Evolutionary conservation across 495 filamentous ascomycete genomes (phyloP).

Genomic region (Glarea lozoyensis): DNA sequence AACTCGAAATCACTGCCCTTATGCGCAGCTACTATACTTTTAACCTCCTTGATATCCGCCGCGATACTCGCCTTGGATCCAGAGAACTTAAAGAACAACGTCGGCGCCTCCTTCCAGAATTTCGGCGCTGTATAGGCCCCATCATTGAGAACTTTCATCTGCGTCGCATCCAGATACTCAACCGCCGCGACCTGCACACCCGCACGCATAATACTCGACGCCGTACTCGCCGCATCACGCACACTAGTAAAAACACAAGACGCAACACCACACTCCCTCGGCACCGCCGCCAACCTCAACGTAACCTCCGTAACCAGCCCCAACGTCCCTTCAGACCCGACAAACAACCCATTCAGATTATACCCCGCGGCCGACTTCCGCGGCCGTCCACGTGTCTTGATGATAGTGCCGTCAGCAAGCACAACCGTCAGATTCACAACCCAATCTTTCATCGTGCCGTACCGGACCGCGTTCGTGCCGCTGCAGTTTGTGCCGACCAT

Average conservation of each 20-base stretch:
- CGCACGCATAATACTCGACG: conserved; percentile 55
- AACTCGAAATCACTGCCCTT: conserved; percentile 63
- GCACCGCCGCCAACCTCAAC: conserved; percentile 60
- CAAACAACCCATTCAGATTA: conserved; percentile 62
- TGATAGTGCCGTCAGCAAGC: conserved; percentile 63
- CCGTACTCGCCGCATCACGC: conserved; percentile 57
- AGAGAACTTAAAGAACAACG: conserved; percentile 65
- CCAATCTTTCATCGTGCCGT: conserved; percentile 81
- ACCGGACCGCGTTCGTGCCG: conserved; percentile 68
- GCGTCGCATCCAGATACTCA: conserved; percentile 72
- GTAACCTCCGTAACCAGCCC: conserved; percentile 67
- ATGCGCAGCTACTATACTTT: conserved; percentile 26
- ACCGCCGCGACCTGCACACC: conserved; percentile 65
- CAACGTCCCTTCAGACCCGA: conserved; percentile 67
- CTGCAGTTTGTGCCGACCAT: conserved; percentile 75
- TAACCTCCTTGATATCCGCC: neutral
- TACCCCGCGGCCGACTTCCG: conserved; percentile 73
- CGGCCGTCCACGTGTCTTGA: conserved; percentile 63
- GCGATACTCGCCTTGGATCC: conserved; percentile 15
- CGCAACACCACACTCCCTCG: conserved; percentile 60
- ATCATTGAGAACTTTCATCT: conserved; percentile 66
- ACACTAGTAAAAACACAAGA: conserved; percentile 67
- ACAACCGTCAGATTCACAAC: conserved; percentile 71
- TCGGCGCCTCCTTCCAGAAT: conserved; percentile 63
- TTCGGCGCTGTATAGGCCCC: conserved; percentile 53